Conservation (phyloP, 352 stramenopile genomes). For the Phytophthora citricola region DNA sequence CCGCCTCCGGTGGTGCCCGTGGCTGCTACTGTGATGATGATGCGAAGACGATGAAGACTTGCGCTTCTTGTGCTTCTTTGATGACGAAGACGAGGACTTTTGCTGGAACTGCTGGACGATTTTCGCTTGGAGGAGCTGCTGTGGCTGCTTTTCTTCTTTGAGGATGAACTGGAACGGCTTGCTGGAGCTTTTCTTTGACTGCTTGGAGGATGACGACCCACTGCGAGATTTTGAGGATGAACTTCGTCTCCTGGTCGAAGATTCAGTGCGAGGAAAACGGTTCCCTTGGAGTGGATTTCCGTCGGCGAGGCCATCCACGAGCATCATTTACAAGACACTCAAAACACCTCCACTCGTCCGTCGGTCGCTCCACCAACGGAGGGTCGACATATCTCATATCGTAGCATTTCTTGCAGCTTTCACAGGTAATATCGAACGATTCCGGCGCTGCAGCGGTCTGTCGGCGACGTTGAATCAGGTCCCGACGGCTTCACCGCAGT, state of each 20-base stretch:
- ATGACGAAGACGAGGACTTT: constrained; percentile 64
- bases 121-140: constrained; percentile 56
- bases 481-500: constrained; percentile 5
- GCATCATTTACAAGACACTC: constrained; percentile 90
- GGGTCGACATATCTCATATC: constrained; percentile 88
- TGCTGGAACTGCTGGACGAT: constrained; percentile 50
- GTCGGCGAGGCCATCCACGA: constrained; percentile 76
- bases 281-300: constrained; percentile 40
- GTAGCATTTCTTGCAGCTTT: constrained; percentile 80
- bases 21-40: constrained; percentile 58
- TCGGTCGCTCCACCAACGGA: constrained; percentile 73
- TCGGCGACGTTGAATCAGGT: constrained; percentile 22
- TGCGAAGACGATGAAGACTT: constrained; percentile 72
- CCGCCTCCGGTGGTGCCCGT: constrained; percentile 57
- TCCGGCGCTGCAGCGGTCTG: constrained; percentile 43
- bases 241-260: constrained; percentile 41
- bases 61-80: constrained; percentile 75
- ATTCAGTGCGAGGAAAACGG: constrained; percentile 33
- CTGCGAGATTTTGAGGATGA: constrained; percentile 54
- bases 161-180: constrained; percentile 49
- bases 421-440: constrained; percentile 82
- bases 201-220: constrained; percentile 53
- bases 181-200: constrained; percentile 42
- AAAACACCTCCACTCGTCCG: constrained; percentile 87
- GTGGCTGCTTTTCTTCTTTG: constrained; percentile 54